Evolutionary conservation across 257 asterid genomes (phyloP).

Genomic region (Solanum piurae): DNA sequence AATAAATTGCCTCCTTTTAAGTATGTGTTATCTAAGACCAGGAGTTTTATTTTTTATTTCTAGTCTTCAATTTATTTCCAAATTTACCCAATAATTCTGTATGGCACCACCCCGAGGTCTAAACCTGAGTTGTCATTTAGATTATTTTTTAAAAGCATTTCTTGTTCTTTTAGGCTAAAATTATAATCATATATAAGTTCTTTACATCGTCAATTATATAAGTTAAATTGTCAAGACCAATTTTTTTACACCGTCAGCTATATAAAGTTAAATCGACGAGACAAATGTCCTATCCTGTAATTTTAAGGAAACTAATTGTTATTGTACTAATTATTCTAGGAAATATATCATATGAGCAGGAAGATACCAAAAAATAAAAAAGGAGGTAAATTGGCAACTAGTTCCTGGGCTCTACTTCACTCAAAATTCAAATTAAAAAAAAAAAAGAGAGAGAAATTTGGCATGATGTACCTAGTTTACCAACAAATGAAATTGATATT

Average conservation of each 20-base stretch:
- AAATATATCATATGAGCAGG: neutral
- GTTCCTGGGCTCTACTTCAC: neutral
- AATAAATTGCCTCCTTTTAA: neutral
- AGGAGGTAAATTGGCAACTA: neutral
- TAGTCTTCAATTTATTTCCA: neutral
- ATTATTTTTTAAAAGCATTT: neutral
- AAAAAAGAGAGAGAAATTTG: neutral
- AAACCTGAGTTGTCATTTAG: neutral
- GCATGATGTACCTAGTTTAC: no score
- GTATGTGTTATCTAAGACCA: neutral
- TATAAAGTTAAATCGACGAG: neutral
- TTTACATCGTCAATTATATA: neutral
- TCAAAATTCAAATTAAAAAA: neutral
- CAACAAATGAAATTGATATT: neutral
- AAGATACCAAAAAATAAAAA: neutral
- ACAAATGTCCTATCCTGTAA: neutral
- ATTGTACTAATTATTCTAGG: neutral
- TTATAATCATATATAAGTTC: neutral
- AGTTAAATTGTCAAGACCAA: neutral
- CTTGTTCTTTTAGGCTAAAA: neutral
- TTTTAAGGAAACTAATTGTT: neutral
- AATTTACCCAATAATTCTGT: neutral
- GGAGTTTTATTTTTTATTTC: neutral
- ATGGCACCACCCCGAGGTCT: neutral
- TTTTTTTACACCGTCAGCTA: rapidly evolving